phyloP scores from a whole-genome alignment of 2,329 filamentous ascomycete genomes.

The Claviceps paspali region DNA sequence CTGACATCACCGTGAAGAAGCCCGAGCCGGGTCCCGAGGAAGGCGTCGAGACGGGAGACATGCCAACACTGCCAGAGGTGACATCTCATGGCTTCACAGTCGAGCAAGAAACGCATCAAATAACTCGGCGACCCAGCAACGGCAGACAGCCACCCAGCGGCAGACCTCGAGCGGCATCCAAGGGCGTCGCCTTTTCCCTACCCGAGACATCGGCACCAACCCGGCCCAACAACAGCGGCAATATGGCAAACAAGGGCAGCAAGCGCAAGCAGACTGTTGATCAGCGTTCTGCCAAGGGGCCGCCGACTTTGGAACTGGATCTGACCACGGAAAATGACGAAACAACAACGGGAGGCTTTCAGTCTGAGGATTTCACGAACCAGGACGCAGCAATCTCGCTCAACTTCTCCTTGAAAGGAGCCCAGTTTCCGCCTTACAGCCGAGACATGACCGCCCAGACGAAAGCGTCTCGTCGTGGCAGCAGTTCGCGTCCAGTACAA shows the following conservation, averaged over 20 bases:
- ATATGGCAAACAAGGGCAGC: conserved; percentile 26
- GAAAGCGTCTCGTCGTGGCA: conserved; percentile 12
- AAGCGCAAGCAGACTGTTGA: conserved; percentile 18
- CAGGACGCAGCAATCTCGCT: conserved; percentile 21
- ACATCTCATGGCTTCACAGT: conserved; percentile 19
- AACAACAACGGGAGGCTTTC: conserved; percentile 19
- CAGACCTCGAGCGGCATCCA: conserved; percentile 10
- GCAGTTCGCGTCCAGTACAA: conserved; percentile 13
- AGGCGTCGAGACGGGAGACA: conserved; percentile 17
- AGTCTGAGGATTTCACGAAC: conserved; percentile 17
- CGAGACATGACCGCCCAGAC: conserved; percentile 11
- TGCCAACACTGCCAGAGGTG: conserved; percentile 15
- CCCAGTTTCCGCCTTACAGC: conserved; percentile 5
- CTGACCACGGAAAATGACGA: conserved; percentile 19
- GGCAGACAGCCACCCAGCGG: conserved; percentile 14
- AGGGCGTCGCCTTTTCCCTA: conserved; percentile 24
- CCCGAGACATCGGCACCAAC: conserved; percentile 20
- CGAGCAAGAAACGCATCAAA: conserved; percentile 13
- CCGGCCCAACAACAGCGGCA: conserved; percentile 12
- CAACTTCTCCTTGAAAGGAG: conserved; percentile 12
- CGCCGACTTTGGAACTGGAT: conserved; percentile 12
- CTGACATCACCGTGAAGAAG: conserved; percentile 39
- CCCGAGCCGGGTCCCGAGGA: conserved; percentile 19
- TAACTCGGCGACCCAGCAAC: conserved; percentile 15
- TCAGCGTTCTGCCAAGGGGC: background rate